Conservation (phyloP, 768 basidiomycete species). For the Lactarius evosmus region DNA sequence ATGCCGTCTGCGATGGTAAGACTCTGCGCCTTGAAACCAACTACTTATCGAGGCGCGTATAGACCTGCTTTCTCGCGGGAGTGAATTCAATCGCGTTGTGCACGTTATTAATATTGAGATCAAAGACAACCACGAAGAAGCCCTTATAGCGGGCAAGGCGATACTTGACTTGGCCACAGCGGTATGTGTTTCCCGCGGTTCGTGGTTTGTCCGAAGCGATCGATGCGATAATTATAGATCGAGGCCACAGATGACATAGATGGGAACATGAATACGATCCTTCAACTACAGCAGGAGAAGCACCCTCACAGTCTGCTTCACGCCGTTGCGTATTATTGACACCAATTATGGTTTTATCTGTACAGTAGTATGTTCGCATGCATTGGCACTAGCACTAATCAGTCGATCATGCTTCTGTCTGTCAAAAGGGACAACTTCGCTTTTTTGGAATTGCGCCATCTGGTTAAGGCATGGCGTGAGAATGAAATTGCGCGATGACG, state of each 20-base stretch:
- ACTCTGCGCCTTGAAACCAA: constrained; percentile 22
- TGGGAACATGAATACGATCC: constrained; percentile 82
- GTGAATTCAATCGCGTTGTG: constrained; percentile 90
- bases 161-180: constrained; percentile 89
- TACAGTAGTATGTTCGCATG: background rate
- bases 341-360: background rate
- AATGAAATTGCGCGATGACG: constrained; percentile 57
- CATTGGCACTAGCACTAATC: constrained; percentile 1
- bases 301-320: constrained; percentile 93
- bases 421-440: background rate
- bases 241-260: constrained; percentile 85
- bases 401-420: background rate
- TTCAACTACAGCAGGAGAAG: constrained; percentile 80
- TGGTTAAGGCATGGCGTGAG: constrained; percentile 45
- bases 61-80: constrained; percentile 86
- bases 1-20: constrained; percentile 96
- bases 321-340: constrained; percentile 86
- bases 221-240: constrained; percentile 51
- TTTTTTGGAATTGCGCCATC: constrained; percentile 18
- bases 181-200: constrained; percentile 49
- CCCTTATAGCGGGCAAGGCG: constrained; percentile 90
- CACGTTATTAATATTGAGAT: constrained; percentile 98
- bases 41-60: constrained; percentile 21
- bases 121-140: constrained; percentile 99
- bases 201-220: constrained; percentile 1